Conservation (phyloP, 169 alveolate genomes). For the Eimeria acervulina region DNA sequence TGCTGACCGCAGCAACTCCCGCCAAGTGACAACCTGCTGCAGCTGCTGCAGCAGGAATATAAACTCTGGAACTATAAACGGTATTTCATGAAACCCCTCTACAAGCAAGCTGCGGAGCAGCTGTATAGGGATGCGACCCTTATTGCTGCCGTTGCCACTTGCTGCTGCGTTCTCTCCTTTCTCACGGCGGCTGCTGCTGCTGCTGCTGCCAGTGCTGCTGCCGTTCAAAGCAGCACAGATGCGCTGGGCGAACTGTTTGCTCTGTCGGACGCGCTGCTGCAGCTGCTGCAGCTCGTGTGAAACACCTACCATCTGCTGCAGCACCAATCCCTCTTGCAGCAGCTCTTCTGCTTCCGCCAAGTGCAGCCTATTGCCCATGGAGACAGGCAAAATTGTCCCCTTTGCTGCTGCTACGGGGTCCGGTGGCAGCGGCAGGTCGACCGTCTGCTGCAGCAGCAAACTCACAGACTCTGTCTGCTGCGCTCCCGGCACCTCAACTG, state of each 20-base stretch:
- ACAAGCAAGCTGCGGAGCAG: slow-evolving; percentile 56
- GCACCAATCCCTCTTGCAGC: slow-evolving; percentile 82
- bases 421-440: slow-evolving; percentile 41
- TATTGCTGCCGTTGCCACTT: slow-evolving; percentile 57
- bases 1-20: slow-evolving; percentile 81
- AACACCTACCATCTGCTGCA: slow-evolving; percentile 79
- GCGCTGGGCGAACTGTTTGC: slow-evolving; percentile 70
- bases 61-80: slow-evolving; percentile 78
- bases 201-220: slow-evolving; percentile 66
- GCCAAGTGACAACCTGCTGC: slow-evolving; percentile 83
- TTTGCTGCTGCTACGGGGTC: slow-evolving; percentile 60
- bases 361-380: slow-evolving; percentile 80
- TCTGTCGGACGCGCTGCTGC: slow-evolving; percentile 79
- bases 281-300: slow-evolving; percentile 80
- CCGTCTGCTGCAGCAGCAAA: slow-evolving; percentile 39
- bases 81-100: slow-evolving; percentile 76
- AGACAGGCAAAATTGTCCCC: slow-evolving; percentile 70
- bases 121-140: slow-evolving; percentile 76
- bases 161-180: slow-evolving; percentile 25
- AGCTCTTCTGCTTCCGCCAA: slow-evolving; percentile 80
- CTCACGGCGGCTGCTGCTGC: slow-evolving; percentile 79
- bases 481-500: slow-evolving; percentile 48
- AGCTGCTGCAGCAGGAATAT: slow-evolving; percentile 81
- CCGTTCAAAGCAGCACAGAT: slow-evolving; percentile 75
- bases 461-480: background rate